phyloP scores from a whole-genome alignment of 345 rosid genomes.

The Rhizophora apiculata region DNA sequence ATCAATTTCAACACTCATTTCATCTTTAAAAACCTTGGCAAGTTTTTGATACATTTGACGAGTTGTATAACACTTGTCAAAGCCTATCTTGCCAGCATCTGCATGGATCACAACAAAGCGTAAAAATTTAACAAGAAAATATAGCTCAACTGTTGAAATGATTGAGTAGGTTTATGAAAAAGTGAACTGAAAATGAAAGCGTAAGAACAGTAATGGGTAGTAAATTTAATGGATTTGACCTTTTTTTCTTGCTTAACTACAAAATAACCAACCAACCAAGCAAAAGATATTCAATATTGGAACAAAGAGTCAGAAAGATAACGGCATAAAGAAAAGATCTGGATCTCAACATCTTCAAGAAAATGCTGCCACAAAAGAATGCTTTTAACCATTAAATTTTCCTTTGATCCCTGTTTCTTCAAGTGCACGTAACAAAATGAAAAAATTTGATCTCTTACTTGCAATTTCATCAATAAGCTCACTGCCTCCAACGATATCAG shows the following conservation, averaged over 20 bases:
- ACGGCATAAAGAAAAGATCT: too few species aligned
- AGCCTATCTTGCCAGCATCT: constrained; percentile 78
- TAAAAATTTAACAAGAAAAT: constrained; percentile 3
- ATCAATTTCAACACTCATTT: constrained; percentile 3
- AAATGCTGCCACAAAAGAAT: neutral
- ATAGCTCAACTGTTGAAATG: too few species aligned
- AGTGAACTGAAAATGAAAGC: too few species aligned
- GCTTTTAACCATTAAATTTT: neutral
- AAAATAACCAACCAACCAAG: too few species aligned
- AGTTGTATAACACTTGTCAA: constrained; percentile 81
- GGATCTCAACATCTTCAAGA: neutral
- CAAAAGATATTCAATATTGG: too few species aligned
- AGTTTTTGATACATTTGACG: constrained; percentile 70
- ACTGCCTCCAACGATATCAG: constrained; percentile 87
- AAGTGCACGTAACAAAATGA: neutral
- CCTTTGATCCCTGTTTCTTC: neutral
- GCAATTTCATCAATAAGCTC: constrained; percentile 83
- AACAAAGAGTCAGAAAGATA: too few species aligned
- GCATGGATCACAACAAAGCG: constrained; percentile 25
- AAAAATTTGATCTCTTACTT: constrained; percentile 38
- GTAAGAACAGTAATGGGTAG: too few species aligned
- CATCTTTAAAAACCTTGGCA: constrained; percentile 54
- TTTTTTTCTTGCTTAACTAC: too few species aligned
- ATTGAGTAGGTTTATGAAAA: too few species aligned
- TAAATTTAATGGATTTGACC: too few species aligned